These are phyloP conservation scores for Hypoxylon lienhwacheense DNA, from an alignment of 495 filamentous ascomycete species.

Conservation along the genomic window DNA sequence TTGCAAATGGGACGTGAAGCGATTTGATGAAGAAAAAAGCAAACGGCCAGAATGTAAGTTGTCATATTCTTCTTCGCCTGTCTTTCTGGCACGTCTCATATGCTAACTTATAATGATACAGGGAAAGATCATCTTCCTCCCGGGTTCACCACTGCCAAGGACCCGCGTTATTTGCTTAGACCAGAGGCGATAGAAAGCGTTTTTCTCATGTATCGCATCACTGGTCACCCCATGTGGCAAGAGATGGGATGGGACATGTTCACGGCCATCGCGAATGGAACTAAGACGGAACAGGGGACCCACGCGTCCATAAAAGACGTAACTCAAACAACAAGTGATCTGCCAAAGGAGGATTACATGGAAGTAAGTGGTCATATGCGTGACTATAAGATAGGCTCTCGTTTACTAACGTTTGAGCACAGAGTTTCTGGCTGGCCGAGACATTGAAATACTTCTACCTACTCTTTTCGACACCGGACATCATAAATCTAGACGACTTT, in stretches of 20 bases:
- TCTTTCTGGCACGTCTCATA: not conserved
- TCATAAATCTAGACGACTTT: conserved; percentile 74
- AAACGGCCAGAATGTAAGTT: conserved; percentile 36
- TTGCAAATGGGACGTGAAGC: conserved; percentile 75
- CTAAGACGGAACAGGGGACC: conserved; percentile 58
- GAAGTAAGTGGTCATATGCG: conserved; percentile 37
- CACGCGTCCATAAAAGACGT: conserved; percentile 67
- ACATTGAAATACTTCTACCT: conserved; percentile 83
- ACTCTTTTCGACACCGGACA: conserved; percentile 66
- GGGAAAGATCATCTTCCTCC: conserved; percentile 37
- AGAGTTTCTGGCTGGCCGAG: conserved; percentile 70
- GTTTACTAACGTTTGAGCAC: conserved; percentile 31
- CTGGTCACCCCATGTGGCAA: conserved; percentile 62
- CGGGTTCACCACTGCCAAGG: conserved; percentile 45
- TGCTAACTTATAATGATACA: conserved; percentile 5
- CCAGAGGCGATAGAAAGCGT: conserved; percentile 70
- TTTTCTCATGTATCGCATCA: conserved; percentile 72
- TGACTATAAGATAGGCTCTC: not conserved
- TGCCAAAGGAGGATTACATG: conserved; percentile 49
- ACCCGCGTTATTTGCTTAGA: conserved; percentile 50
- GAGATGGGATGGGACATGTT: conserved; percentile 80
- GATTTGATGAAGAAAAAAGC: conserved; percentile 45
- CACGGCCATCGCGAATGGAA: conserved; percentile 60
- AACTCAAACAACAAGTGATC: conserved; percentile 27
- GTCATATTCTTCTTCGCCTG: not conserved